These are phyloP conservation scores for Pyrenophora tritici-repentis DNA, from an alignment of 2,329 filamentous ascomycete species.

Conservation along the genomic window DNA sequence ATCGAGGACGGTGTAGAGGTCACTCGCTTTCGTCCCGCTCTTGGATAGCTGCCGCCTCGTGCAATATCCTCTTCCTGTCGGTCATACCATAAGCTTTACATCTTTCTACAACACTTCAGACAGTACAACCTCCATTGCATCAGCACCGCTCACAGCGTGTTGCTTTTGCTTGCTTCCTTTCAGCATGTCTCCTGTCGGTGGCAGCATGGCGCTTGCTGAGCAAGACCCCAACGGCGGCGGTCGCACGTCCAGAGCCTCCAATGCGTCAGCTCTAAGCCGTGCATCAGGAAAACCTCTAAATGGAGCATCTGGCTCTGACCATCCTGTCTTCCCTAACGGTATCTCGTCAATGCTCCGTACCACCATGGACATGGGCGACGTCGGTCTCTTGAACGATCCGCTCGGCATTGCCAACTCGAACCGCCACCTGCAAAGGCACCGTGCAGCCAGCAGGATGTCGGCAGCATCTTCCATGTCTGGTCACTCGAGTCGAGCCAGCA, in stretches of 20 bases:
- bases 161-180: neutral
- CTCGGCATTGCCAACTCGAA: constrained; percentile 47
- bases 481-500: constrained; percentile 47
- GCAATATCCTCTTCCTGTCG: constrained; percentile 26
- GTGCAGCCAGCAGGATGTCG: constrained; percentile 47
- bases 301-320: constrained; percentile 36
- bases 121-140: constrained; percentile 4
- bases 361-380: constrained; percentile 55
- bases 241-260: constrained; percentile 54
- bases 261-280: constrained; percentile 48
- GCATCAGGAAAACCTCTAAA: constrained; percentile 36
- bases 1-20: constrained; percentile 18
- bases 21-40: constrained; percentile 21
- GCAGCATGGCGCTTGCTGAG: constrained; percentile 52
- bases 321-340: constrained; percentile 40
- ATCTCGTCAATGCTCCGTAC: constrained; percentile 58
- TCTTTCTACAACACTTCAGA: constrained; percentile 19
- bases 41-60: constrained; percentile 27
- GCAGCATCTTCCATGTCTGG: constrained; percentile 49
- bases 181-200: constrained; percentile 1
- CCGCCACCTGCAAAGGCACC: constrained; percentile 40
- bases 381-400: constrained; percentile 47
- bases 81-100: constrained; percentile 23
- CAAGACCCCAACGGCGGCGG: constrained; percentile 53
- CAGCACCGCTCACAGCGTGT: neutral